A percentile compares a stretch with the other conserved stretches of the same genome.
These are phyloP conservation scores for Pseudogymnoascus sp. DNA, from an alignment of 2,329 filamentous ascomycete species.

Conservation along the genomic window DNA sequence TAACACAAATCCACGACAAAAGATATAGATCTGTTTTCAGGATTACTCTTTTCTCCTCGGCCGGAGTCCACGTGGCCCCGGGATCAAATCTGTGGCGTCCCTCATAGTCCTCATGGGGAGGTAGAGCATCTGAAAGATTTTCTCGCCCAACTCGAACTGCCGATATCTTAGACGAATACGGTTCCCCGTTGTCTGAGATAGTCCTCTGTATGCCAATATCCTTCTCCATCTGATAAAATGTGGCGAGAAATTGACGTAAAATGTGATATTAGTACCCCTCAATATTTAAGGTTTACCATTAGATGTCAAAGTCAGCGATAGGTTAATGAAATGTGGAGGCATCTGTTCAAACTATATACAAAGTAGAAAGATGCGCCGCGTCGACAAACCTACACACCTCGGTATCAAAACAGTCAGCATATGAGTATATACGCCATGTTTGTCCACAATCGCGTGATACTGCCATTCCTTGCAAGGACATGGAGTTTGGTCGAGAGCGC, in stretches of 20 bases:
- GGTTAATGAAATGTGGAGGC: neutral
- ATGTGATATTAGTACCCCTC: too few species aligned
- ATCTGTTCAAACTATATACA: neutral
- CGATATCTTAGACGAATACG: slow-evolving; percentile 14
- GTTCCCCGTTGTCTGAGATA: slow-evolving; percentile 5
- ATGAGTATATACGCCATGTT: slow-evolving; percentile 18
- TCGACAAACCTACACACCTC: neutral
- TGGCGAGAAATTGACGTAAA: neutral
- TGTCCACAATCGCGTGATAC: neutral
- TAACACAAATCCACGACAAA: slow-evolving; percentile 35
- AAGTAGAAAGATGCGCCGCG: neutral
- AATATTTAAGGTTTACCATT: neutral
- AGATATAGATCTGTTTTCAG: slow-evolving; percentile 41
- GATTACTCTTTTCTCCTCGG: slow-evolving; percentile 48
- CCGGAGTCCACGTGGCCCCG: slow-evolving; percentile 43
- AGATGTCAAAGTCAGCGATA: neutral
- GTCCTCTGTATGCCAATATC: slow-evolving; percentile 7
- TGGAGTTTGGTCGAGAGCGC: neutral
- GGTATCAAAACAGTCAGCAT: neutral
- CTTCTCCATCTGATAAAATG: slow-evolving; percentile 12
- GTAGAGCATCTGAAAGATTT: slow-evolving; percentile 22
- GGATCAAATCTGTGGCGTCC: slow-evolving; percentile 43
- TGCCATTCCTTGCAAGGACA: neutral
- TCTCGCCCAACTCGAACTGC: slow-evolving; percentile 15
- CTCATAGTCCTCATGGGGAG: slow-evolving; percentile 35